Evolutionary conservation across 139 green algal genomes (phyloP), one percentile per base, ranked within the genome.

Genomic region (Raphidocelis subcapitata): DNA sequence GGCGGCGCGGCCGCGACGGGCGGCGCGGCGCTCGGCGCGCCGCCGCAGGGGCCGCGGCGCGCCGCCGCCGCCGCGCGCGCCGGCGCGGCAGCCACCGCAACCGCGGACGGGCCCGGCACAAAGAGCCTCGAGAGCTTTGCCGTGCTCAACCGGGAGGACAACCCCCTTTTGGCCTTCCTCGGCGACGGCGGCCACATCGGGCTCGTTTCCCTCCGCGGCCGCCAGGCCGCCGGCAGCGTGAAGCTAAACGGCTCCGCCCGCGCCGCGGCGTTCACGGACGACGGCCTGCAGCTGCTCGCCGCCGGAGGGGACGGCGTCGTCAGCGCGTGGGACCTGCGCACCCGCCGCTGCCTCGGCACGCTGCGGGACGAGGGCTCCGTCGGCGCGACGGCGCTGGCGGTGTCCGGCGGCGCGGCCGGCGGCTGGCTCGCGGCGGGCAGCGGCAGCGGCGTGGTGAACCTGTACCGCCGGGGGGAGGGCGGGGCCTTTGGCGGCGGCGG

Each of bases 281-380:
- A 91, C 52, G 88, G 90, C 15, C 65, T 69, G 23, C 66, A 91
- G 75, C 84, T 98, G 14, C 41, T 94, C 1, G 93, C 91, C 2
- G 72, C 79, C 32, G 92, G 84, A 8, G 74, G 90, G 10, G 91
- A 97, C 73, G 93, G 94, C 36, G 67, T 91, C 26, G 76, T 98
- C n/a, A 88, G 95, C 75, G 82, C 88, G 2, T 98, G 94, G 94
- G 94, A 98, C 76, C 65, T 98, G 77, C 87, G 94, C 67, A 98
- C 72, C 54, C 85, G 82, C 67, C 86, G 84, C 26, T 98, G 93
- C 84, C 55, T 95, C 28, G 46, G 78, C n/a, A 72, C 83, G 32
- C 73, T 87, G 21, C 51, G 82, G 4, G 94, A 98, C 71, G 84
- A 91, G 67, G 93, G 85, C 72, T 69, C 91, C 28, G 74, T 76